phyloP scores from a whole-genome alignment of 805 yeast species.

The Komagataella kurtzmanii region DNA sequence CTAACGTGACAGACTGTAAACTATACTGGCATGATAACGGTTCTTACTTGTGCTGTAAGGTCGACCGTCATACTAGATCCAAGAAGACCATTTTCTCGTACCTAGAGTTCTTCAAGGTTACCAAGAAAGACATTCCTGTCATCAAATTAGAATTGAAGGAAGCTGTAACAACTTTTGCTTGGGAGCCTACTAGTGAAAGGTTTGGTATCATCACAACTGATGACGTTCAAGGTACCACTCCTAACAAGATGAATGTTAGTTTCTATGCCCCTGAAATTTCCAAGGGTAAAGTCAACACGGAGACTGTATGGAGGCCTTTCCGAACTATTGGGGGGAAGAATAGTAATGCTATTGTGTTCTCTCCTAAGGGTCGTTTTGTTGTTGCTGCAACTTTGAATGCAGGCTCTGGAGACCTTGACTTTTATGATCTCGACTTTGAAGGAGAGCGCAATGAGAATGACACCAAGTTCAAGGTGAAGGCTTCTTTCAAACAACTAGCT shows the following conservation, averaged over 20 bases:
- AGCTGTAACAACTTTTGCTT: conserved; percentile 73
- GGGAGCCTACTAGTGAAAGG: conserved; percentile 93
- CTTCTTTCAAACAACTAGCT: conserved; percentile 48
- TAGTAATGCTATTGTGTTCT: conserved; percentile 68
- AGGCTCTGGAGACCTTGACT: conserved; percentile 52
- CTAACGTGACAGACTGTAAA: conserved; percentile 85
- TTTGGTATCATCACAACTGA: conserved; percentile 64
- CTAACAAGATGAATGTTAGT: conserved; percentile 45
- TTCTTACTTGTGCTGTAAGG: conserved; percentile 78
- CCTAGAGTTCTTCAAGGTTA: conserved; percentile 78
- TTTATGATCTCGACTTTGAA: conserved; percentile 76
- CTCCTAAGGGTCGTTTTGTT: conserved; percentile 88
- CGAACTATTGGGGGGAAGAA: conserved; percentile 47
- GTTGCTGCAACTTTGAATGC: conserved; percentile 30
- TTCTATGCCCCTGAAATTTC: conserved; percentile 75
- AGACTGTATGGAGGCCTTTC: conserved; percentile 31
- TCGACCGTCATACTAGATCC: conserved; percentile 93
- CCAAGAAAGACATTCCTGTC: conserved; percentile 86
- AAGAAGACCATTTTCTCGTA: conserved; percentile 85
- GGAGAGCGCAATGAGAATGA: conserved; percentile 36
- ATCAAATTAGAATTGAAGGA: conserved; percentile 91
- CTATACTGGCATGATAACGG: conserved; percentile 91
- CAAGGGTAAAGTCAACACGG: conserved; percentile 30
- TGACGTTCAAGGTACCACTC: conserved; percentile 50
- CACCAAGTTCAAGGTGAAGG: conserved; percentile 34